These are phyloP conservation scores for Metarhizium anisopliae DNA, from an alignment of 2,329 filamentous ascomycete genomes.

Conservation along the genomic window DNA sequence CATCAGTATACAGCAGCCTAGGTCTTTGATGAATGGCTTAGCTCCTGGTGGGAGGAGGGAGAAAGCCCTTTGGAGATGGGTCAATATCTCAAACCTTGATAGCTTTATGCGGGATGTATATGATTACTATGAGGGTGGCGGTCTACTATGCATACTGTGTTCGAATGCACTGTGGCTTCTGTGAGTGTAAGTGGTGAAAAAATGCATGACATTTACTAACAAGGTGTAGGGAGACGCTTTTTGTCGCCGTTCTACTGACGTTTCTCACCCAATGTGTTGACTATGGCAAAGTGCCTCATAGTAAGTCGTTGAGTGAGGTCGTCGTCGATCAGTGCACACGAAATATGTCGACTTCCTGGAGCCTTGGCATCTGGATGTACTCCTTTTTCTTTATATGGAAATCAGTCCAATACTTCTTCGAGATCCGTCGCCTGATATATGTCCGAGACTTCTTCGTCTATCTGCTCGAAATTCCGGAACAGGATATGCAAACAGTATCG, in stretches of 20 bases:
- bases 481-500: constrained; percentile 87
- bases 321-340: constrained; percentile 66
- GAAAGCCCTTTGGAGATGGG: constrained; percentile 86
- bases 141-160: constrained; percentile 76
- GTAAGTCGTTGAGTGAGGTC: constrained; percentile 43
- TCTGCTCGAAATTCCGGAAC: constrained; percentile 69
- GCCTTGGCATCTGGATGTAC: constrained; percentile 73
- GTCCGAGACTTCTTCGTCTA: constrained; percentile 82
- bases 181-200: constrained; percentile 35
- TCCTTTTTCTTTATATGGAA: constrained; percentile 81
- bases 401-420: constrained; percentile 62
- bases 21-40: constrained; percentile 19
- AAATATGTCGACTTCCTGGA: constrained; percentile 67
- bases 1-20: constrained; percentile 12
- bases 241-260: constrained; percentile 73
- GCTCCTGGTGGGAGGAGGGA: constrained; percentile 41
- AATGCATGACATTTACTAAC: constrained; percentile 1
- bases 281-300: constrained; percentile 64
- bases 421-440: constrained; percentile 62
- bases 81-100: constrained; percentile 83
- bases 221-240: constrained; percentile 58
- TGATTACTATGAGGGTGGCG: constrained; percentile 73
- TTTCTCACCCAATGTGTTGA: constrained; percentile 82
- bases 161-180: constrained; percentile 63
- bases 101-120: constrained; percentile 81